Evolutionary conservation across 805 yeast genomes (phyloP).

Genomic region (Metschnikowia proteae): DNA sequence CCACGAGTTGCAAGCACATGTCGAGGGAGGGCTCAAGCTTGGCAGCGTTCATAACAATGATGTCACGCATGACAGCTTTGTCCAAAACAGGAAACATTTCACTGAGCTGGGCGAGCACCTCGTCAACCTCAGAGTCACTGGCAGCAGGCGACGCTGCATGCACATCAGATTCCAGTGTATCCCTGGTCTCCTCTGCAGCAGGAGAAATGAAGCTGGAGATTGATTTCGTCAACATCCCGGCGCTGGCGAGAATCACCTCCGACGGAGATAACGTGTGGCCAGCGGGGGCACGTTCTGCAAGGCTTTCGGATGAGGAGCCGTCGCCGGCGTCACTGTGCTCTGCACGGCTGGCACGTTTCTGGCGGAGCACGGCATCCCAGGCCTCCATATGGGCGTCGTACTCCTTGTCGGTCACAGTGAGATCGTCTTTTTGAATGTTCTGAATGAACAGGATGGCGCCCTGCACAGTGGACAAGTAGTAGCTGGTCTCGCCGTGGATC

Average conservation of each 20-base stretch:
- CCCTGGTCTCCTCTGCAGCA: slow-evolving; percentile 24
- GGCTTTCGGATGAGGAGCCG: background rate
- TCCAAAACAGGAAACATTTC: slow-evolving; percentile 80
- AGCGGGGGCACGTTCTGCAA: background rate
- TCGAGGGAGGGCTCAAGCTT: slow-evolving; percentile 74
- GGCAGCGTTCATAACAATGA: slow-evolving; percentile 61
- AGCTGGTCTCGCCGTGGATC: slow-evolving; percentile 80
- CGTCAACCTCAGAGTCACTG: slow-evolving; percentile 5
- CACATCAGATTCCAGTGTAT: background rate
- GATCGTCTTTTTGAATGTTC: slow-evolving; percentile 50
- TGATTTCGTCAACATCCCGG: slow-evolving; percentile 50
- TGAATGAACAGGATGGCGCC: slow-evolving; percentile 83
- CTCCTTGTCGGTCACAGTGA: slow-evolving; percentile 61
- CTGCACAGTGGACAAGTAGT: slow-evolving; percentile 84
- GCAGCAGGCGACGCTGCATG: slow-evolving; percentile 1
- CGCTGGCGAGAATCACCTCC: slow-evolving; percentile 40
- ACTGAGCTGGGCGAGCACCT: slow-evolving; percentile 45
- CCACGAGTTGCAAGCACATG: slow-evolving; percentile 39
- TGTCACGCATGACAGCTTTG: slow-evolving; percentile 62
- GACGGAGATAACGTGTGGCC: slow-evolving; percentile 33
- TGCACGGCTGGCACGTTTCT: slow-evolving; percentile 7
- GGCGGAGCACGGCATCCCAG: slow-evolving; percentile 37
- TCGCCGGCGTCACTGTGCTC: slow-evolving; percentile 1
- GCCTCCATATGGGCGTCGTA: slow-evolving; percentile 53
- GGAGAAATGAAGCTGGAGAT: slow-evolving; percentile 40